Evolutionary conservation across 805 yeast genomes (phyloP).

Genomic region (Pichia deserticola): DNA sequence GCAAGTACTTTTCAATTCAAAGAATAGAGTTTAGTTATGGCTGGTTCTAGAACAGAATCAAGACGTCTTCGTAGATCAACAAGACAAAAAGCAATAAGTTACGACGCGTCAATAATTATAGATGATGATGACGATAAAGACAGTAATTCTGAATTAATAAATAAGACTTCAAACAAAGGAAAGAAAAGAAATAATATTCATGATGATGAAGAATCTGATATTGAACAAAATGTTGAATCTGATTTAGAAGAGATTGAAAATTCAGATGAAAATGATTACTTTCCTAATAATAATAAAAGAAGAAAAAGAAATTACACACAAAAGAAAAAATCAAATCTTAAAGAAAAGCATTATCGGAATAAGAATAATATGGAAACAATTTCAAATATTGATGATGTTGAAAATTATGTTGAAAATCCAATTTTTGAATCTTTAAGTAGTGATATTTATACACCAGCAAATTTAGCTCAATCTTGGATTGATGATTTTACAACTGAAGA

Average conservation of each 20-base stretch:
- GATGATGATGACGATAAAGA: neutral
- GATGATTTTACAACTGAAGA: slow-evolving; percentile 36
- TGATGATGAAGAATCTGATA: slow-evolving; percentile 1
- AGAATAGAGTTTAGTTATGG: neutral
- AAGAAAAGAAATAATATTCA: neutral
- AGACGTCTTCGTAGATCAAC: slow-evolving; percentile 1
- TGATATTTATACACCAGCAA: slow-evolving; percentile 41
- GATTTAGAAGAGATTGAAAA: neutral
- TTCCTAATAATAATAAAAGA: neutral
- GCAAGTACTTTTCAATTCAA: no score
- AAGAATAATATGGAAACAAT: neutral
- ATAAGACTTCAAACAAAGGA: no score
- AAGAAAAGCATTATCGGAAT: neutral
- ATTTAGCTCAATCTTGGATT: slow-evolving; percentile 51
- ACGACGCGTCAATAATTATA: slow-evolving; percentile 3
- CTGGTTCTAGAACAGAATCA: neutral
- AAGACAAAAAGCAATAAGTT: neutral
- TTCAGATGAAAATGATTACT: neutral
- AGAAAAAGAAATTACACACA: neutral
- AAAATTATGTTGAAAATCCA: slow-evolving; percentile 39
- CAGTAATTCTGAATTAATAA: no score
- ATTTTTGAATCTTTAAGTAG: slow-evolving; percentile 45
- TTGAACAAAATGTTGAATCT: neutral
- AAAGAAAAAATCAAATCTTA: neutral
- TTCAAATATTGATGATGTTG: slow-evolving; percentile 31